These are phyloP conservation scores for Pythium utonaiense DNA, from an alignment of 352 stramenopile genomes.

Conservation along the genomic window DNA sequence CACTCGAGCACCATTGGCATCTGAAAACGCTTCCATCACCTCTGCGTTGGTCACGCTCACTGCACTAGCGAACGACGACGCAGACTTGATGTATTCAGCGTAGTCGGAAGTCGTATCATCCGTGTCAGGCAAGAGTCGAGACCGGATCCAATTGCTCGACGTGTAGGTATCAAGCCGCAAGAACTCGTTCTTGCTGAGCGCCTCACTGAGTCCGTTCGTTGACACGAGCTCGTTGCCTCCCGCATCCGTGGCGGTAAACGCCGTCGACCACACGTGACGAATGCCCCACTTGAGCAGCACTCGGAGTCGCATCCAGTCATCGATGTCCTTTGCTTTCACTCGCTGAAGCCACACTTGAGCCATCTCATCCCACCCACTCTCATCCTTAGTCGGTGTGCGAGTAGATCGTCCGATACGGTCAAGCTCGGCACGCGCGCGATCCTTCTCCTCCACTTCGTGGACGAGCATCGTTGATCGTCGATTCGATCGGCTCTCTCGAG, in stretches of 20 bases:
- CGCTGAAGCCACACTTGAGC: conserved; percentile 70
- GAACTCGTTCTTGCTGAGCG: conserved; percentile 56
- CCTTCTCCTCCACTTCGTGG: conserved; percentile 62
- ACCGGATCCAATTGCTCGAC: conserved; percentile 86
- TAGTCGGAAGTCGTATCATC: conserved; percentile 60
- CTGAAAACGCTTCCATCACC: conserved; percentile 21
- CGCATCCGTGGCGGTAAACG: conserved; percentile 6
- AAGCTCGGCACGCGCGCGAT: conserved; percentile 54
- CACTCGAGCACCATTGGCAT: conserved; percentile 6
- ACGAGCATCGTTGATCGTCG: conserved; percentile 51
- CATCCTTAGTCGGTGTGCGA: conserved; percentile 21
- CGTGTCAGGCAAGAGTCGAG: conserved; percentile 73
- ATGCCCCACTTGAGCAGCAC: conserved; percentile 78
- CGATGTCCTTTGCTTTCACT: conserved; percentile 81
- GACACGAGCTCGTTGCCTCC: conserved; percentile 12
- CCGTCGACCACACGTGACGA: conserved; percentile 63
- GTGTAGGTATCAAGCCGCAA: conserved; percentile 82
- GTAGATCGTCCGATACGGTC: conserved; percentile 67
- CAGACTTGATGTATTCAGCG: conserved; percentile 36
- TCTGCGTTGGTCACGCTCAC: background rate
- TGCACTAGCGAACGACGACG: conserved; percentile 1
- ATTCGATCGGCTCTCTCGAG: conserved; percentile 61
- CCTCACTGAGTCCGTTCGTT: conserved; percentile 18
- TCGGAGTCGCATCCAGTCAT: conserved; percentile 84
- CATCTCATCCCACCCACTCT: conserved; percentile 3